These are phyloP conservation scores for Boletus reticulatus DNA, from an alignment of 768 basidiomycete genomes.

Conservation along the genomic window DNA sequence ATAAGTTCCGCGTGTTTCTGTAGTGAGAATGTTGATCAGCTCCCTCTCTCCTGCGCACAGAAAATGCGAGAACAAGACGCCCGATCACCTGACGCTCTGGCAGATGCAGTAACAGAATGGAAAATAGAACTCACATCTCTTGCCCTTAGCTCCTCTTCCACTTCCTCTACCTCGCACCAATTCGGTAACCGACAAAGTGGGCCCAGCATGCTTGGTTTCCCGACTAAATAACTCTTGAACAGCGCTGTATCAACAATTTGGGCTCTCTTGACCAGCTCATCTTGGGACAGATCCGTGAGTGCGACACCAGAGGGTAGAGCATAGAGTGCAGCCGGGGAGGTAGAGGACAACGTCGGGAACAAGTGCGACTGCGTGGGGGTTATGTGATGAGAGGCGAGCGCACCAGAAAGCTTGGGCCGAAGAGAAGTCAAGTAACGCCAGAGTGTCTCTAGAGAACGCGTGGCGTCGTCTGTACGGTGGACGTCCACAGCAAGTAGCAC, in stretches of 20 bases:
- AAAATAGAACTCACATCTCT: constrained; percentile 56
- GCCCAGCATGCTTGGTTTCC: constrained; percentile 77
- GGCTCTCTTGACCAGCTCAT: constrained; percentile 83
- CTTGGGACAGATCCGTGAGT: constrained; percentile 68
- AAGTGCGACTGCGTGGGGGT: constrained; percentile 69
- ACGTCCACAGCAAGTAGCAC: neutral
- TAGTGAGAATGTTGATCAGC: neutral
- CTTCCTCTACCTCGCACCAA: constrained; percentile 96
- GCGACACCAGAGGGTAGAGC: constrained; percentile 69
- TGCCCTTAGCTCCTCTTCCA: constrained; percentile 80
- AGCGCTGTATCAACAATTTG: constrained; percentile 95
- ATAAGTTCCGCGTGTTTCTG: constrained; percentile 92
- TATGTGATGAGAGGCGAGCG: constrained; percentile 66
- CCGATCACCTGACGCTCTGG: neutral
- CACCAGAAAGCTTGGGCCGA: constrained; percentile 80
- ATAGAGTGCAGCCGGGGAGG: constrained; percentile 73
- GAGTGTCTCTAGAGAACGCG: constrained; percentile 81
- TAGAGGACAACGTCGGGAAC: constrained; percentile 67
- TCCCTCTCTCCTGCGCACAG: neutral
- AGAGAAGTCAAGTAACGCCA: constrained; percentile 87
- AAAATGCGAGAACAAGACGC: neutral
- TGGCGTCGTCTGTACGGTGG: constrained; percentile 48
- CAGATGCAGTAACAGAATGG: neutral
- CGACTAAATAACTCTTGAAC: constrained; percentile 88
- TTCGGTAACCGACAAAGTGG: constrained; percentile 88